A percentile compares a stretch with the other conserved stretches of the same genome.
Evolutionary conservation across 2,329 filamentous ascomycete genomes (phyloP).

Genomic region (Drechslerella coelobrocha): DNA sequence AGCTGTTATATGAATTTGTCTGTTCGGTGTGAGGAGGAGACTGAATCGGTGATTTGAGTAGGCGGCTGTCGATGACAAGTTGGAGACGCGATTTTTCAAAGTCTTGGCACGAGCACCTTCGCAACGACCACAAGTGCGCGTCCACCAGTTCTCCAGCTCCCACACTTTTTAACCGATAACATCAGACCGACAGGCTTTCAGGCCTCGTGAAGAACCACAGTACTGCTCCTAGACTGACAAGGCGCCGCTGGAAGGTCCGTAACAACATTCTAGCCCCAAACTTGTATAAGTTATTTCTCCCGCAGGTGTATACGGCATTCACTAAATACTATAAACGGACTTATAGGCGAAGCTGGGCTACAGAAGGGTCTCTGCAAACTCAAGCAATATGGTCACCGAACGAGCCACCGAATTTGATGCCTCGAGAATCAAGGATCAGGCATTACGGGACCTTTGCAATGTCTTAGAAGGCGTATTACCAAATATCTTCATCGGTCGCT

Average conservation of each 20-base stretch:
- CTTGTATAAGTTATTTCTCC: not conserved
- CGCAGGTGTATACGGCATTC: too few species aligned
- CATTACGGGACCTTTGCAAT: conserved; percentile 85
- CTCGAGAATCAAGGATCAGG: conserved; percentile 78
- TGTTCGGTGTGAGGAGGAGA: not conserved
- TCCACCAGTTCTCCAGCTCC: conserved; percentile 6
- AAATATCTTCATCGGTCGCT: not conserved
- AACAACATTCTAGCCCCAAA: not conserved
- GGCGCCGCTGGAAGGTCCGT: too few species aligned
- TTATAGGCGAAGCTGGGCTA: too few species aligned
- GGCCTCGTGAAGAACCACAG: too few species aligned
- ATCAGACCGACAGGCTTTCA: not conserved
- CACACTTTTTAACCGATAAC: conserved; percentile 10
- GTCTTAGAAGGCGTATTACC: conserved; percentile 91
- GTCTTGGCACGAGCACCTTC: conserved; percentile 41
- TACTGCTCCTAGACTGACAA: too few species aligned
- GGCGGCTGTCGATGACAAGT: conserved; percentile 31
- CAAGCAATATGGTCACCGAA: conserved; percentile 32
- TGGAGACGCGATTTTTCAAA: conserved; percentile 47
- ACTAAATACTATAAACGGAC: too few species aligned
- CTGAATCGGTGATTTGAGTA: conserved; percentile 12
- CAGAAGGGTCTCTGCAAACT: too few species aligned
- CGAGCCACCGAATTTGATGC: conserved; percentile 66
- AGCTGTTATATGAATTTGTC: not conserved
- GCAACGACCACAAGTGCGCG: conserved; percentile 9